Evolutionary conservation across 257 asterid species (phyloP), one percentile per base, ranked within the genome.

Genomic region (Echites panduratus): DNA sequence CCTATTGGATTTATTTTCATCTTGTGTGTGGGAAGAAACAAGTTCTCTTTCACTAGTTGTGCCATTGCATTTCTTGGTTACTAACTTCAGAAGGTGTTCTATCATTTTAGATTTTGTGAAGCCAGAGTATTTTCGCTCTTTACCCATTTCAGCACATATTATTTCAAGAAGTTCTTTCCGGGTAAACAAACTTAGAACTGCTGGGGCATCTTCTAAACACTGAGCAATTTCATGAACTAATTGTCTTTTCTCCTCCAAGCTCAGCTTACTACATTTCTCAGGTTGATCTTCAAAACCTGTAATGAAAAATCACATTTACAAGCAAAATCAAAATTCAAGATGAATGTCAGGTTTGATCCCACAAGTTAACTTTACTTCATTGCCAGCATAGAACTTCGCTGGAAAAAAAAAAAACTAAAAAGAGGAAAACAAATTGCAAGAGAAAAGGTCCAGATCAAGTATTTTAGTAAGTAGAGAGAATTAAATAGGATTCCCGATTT

Each of bases 141-240:
- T 85, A 5, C 97, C 96, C 58, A 86, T 77, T 88, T 91, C 97
- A 74, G 87, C 87, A 73, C 91, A 84, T 75, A 91, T 87, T 68
- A 91, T 80, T 70, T 85, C 93, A 70, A 85, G 76, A 61, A 91
- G 83, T 75, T 91, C 95, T 48, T 76, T 89, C 75, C 94, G 91
- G 73, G 83, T 86, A 88, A 93, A 83, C 0, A 90, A 75, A 67
- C 85, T 88, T 52, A 91, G 81, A 75, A 87, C 83, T 52, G 87
- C 87, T 20, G 86, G 76, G 17, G 89, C 91, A 66, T 82, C 83
- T 35, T 88, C 93, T 7, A 91, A 84, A 86, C 91, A 85, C 73
- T 83, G 88, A 0, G 89, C 82, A 70, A 89, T 79, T 76, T 84
- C 93, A 26, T 84, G 81, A 45, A 91, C 82, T 56, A 91, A 83